Evolutionary conservation across 345 rosid species (phyloP), one percentile per base, ranked within the genome.

Genomic region (Clarkia xantiana): DNA sequence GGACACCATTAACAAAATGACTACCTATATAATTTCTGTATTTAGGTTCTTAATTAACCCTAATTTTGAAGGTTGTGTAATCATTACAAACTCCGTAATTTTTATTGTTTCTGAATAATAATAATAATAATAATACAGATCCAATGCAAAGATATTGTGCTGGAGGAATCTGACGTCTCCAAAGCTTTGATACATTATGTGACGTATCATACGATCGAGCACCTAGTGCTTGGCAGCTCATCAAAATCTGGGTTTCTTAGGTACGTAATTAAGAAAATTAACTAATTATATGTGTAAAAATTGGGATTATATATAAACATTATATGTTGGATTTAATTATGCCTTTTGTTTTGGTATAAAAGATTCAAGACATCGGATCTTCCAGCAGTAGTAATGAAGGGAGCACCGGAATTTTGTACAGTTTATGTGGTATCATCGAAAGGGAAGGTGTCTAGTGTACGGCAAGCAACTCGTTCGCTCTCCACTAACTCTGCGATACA

Each of bases 321-420:
- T n/a, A n/a, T 29, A 29, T 29, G 36, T 29, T 29, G 4, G 9
- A 3, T 14, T 12, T 16, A 19, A 14, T 39, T 18, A 6, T n/a
- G n/a, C 22, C 1, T 25, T 29, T 1, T 29, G 5, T 5, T 17
- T 23, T 9, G 10, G 34, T 10, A n/a, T 74, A 74, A 73, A 68
- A 78, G 79, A 71, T 85, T 89, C 69, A 78, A 66, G 70, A 60
- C 66, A 2, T 8, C 62, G 14, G 95, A 85, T 55, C 56, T 80
- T 23, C 67, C 95, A 16, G 66, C 59, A 39, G 65, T 51, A 2
- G 80, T 89, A 15, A 55, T 76, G 15, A 85, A 75, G 62, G 69
- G 39, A 51, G 85, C 77, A 17, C 83, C 90, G 3, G 84, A 65
- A 15, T 85, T 71, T 60, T 89, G 97, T 57, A 67, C 80, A 0